Evolutionary conservation across 352 stramenopile genomes (phyloP).

Genomic region (Aphanomyces euteiches): DNA sequence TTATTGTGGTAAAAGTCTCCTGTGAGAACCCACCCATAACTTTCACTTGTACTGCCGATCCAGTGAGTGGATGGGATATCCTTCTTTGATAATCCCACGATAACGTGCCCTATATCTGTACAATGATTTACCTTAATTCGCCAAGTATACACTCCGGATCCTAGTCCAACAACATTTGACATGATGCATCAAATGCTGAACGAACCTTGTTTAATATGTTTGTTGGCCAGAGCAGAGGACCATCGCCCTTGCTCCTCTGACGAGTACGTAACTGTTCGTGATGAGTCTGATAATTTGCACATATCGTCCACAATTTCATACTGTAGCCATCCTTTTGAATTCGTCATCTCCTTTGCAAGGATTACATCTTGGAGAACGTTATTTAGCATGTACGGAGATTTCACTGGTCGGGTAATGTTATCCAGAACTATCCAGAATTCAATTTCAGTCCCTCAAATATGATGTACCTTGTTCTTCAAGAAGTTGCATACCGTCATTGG

Average conservation of each 20-base stretch:
- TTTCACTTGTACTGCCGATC: neutral
- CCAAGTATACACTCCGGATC: conserved; percentile 25
- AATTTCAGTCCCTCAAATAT: neutral
- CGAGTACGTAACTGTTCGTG: neutral
- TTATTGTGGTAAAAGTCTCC: conserved; percentile 20
- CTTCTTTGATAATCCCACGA: conserved; percentile 2
- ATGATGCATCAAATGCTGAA: neutral
- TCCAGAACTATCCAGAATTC: neutral
- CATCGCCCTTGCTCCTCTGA: neutral
- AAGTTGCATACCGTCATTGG: conserved; percentile 25
- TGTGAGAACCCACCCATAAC: conserved; percentile 24
- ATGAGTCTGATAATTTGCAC: neutral
- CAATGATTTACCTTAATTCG: neutral
- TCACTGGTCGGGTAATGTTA: neutral
- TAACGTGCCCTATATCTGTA: conserved; percentile 12
- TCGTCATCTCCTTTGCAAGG: neutral
- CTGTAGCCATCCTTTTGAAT: neutral
- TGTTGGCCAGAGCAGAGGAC: conserved; percentile 7
- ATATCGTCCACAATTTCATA: neutral
- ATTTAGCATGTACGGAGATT: neutral
- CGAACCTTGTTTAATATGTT: conserved; percentile 12
- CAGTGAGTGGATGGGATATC: neutral
- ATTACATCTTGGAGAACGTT: neutral
- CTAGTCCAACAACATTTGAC: conserved; percentile 5
- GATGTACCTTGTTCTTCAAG: conserved; percentile 22